Evolutionary conservation across 139 green algal species (phyloP), one percentile per base, ranked within the genome.

Genomic region (Chlorella ohadii): DNA sequence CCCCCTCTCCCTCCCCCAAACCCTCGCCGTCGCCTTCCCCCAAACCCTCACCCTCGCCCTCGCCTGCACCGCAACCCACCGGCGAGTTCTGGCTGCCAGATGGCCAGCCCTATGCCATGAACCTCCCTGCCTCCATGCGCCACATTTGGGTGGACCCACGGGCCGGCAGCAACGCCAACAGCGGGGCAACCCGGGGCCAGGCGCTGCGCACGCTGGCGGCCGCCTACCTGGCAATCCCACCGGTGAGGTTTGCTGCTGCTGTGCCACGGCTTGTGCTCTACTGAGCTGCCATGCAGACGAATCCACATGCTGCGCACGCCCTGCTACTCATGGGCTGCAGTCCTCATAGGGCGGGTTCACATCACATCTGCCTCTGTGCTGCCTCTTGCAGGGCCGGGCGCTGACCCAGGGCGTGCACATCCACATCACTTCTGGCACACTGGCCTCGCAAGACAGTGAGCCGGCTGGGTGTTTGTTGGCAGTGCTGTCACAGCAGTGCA

Each of bases 351-450:
- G n/a, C n/a, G n/a, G n/a, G n/a, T n/a, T n/a, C n/a, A n/a, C n/a
- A n/a, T n/a, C n/a, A n/a, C 51, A 59, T 22, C 51, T 59, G 51
- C 51, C 15, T 9, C 51, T 4, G 15, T 13, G 12, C 15, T 59
- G 11, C 51, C 51, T 55, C 44, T 11, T 22, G 51, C 51, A 59
- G 51, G 7, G 57, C 36, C 36, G 12, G 36, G 34, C 25, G 25
- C 76, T 82, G 25, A 61, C 57, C 12, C 9, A 23, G 23, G 76
- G 76, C 59, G 71, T 51, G 55, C 76, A 82, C 76, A 82, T 82
- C 36, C 76, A 82, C 59, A 59, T 82, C 38, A 61, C 41, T 12
- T 38, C 31, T 0, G 76, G 76, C 15, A 41, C 36, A 9, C 36
- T 82, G 27, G 28, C 34, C 0, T 4, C 25, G 15, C 11, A 56